Percentiles rank a stretch among this genome's conserved stretches.
Conservation (phyloP, 2,329 filamentous ascomycete genomes). For the Stemphylium lycopersici region DNA sequence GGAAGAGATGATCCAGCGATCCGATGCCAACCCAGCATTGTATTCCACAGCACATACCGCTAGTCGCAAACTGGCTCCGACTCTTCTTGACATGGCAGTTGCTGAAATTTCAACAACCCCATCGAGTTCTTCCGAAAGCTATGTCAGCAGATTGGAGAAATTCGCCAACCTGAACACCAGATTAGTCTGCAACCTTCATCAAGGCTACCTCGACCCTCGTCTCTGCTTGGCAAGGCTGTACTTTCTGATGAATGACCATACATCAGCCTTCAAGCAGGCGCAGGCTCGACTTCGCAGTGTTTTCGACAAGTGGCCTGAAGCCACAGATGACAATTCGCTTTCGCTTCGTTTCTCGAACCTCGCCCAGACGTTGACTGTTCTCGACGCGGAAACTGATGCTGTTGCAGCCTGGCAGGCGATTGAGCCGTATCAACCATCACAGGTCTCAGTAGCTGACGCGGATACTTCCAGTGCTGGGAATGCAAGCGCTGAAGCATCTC, state of each 20-base stretch:
- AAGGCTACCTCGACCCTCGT: neutral
- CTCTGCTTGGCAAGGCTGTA: neutral
- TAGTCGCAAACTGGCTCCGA: neutral
- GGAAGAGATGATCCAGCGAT: neutral
- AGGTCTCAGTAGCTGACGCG: too few relatives aligned
- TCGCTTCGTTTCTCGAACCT: neutral
- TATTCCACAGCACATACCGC: neutral
- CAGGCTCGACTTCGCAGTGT: slow-evolving; percentile 1
- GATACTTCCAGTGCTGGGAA: neutral
- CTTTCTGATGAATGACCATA: neutral
- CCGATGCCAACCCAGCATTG: neutral
- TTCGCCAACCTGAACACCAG: neutral
- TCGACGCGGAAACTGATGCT: neutral
- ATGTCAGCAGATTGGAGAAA: neutral
- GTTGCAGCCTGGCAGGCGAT: slow-evolving; percentile 4
- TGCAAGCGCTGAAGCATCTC: neutral
- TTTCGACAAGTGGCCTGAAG: slow-evolving; percentile 3
- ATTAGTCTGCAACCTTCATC: neutral
- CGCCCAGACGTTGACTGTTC: neutral
- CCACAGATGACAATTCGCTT: neutral
- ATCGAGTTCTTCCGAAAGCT: neutral
- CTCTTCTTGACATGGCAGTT: neutral
- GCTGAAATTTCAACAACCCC: neutral
- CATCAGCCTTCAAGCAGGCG: neutral
- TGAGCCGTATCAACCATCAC: neutral